Evolutionary conservation across 176 grass and related monocot genomes (phyloP).

Genomic region (Rhipidocladum racemiflorum): DNA sequence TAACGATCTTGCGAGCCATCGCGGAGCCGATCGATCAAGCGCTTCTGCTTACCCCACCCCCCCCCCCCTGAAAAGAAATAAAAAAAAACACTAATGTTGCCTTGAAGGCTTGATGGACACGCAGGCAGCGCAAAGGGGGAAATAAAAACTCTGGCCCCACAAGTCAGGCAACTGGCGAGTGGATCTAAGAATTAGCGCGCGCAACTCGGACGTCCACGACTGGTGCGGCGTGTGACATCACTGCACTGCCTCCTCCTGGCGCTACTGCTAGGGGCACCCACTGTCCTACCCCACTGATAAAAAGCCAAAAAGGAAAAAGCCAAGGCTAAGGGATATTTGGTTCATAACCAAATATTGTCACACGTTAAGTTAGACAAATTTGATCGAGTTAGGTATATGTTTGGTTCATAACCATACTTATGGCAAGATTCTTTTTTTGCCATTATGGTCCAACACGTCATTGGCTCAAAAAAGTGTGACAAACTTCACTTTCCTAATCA

Average conservation of each 20-base stretch:
- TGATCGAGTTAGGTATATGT: no score
- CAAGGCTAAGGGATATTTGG: no score
- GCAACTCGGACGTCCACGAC: neutral
- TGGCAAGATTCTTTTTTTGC: no score
- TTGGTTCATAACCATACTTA: no score
- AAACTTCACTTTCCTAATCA: no score
- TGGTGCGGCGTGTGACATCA: neutral
- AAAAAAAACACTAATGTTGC: neutral
- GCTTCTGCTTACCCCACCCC: no score
- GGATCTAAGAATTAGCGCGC: neutral
- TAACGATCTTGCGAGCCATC: no score
- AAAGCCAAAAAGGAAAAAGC: neutral
- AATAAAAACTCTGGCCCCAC: neutral
- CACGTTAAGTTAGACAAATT: no score
- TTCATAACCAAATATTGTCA: no score
- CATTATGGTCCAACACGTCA: no score
- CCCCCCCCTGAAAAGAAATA: no score
- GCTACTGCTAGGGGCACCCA: neutral
- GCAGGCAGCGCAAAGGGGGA: neutral
- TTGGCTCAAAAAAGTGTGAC: no score
- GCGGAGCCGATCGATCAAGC: neutral
- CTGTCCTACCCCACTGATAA: neutral
- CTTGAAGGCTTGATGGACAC: neutral
- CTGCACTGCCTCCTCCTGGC: neutral
- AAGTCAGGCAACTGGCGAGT: neutral